A percentile compares a stretch with the other conserved stretches of the same genome.
phyloP scores from a whole-genome alignment of 306 rosid species.

The Prinsepia uniflora region DNA sequence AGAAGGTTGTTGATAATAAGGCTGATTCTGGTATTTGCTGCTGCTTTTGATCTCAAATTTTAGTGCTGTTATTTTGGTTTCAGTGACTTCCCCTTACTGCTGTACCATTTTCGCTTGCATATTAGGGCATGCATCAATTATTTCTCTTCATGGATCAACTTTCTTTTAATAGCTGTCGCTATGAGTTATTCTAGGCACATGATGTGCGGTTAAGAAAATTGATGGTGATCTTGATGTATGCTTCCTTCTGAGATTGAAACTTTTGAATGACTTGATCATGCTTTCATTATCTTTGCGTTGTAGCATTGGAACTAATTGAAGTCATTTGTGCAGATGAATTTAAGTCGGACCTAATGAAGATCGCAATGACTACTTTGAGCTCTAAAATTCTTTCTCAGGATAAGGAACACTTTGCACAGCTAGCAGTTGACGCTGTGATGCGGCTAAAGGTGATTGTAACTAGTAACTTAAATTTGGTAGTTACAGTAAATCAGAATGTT shows the following conservation, averaged over 20 bases:
- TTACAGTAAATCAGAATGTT: neutral
- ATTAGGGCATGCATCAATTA: neutral
- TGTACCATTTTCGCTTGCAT: neutral
- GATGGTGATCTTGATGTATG: neutral
- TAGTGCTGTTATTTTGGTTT: neutral
- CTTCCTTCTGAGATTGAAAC: neutral
- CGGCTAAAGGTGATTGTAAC: constrained; percentile 66
- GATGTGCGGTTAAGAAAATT: neutral
- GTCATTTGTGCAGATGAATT: constrained; percentile 56
- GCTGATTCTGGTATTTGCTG: constrained; percentile 56
- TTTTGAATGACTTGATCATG: neutral
- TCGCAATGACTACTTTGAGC: constrained; percentile 95
- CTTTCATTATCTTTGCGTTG: constrained; percentile 10
- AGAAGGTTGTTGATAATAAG: constrained; percentile 80
- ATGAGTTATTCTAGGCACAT: neutral
- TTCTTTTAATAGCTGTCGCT: neutral
- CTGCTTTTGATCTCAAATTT: neutral
- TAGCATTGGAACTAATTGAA: constrained; percentile 13
- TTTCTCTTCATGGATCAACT: neutral
- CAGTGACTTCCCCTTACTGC: neutral
- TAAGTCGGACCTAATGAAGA: constrained; percentile 87
- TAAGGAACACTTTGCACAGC: constrained; percentile 85
- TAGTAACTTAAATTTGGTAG: neutral
- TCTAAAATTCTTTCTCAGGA: constrained; percentile 97
- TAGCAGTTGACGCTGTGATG: constrained; percentile 95